Percentiles rank a stretch among this genome's conserved stretches.
phyloP scores from a whole-genome alignment of 805 yeast species.

The Jamesozyma rosinii region DNA sequence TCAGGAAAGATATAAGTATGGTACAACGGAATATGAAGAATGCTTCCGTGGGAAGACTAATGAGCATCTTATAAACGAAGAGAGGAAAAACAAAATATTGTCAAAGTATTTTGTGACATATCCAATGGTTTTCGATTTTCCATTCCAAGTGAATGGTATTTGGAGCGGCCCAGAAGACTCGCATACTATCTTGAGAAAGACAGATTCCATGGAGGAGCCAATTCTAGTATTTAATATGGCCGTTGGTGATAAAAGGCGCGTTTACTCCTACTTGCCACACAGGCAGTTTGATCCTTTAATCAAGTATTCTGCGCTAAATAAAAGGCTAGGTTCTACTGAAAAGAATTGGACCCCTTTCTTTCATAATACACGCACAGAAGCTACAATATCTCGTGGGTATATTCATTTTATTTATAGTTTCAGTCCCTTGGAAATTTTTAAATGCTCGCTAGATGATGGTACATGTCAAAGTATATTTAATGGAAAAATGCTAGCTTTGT shows the following conservation, averaged over 20 bases:
- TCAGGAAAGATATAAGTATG: conserved; percentile 19
- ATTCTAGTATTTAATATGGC: conserved; percentile 7
- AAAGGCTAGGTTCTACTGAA: conserved; percentile 1
- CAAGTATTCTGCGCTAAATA: not conserved
- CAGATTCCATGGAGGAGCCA: conserved; percentile 5
- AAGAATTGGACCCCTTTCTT: conserved; percentile 13
- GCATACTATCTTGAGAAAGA: conserved; percentile 3
- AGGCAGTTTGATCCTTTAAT: conserved; percentile 3
- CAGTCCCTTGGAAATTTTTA: conserved; percentile 14
- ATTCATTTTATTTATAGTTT: conserved; percentile 16
- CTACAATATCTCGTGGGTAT: conserved; percentile 11
- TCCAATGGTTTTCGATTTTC: conserved; percentile 5
- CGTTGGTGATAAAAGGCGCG: not conserved
- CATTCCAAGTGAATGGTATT: not conserved
- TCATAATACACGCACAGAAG: not conserved
- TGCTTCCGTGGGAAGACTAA: conserved; percentile 15
- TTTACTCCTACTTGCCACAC: conserved; percentile 7
- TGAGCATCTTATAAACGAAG: conserved; percentile 12
- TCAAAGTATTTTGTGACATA: conserved; percentile 4
- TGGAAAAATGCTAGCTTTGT: conserved; percentile 7
- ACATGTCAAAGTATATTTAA: conserved; percentile 12
- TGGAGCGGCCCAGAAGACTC: conserved; percentile 9
- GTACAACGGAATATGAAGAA: conserved; percentile 9
- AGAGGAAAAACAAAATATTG: conserved; percentile 5
- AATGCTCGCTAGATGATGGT: conserved; percentile 18